Evolutionary conservation across 192 early-diverging fungal genomes (phyloP).

Genomic region (Rhizoclosmatium globosum): DNA sequence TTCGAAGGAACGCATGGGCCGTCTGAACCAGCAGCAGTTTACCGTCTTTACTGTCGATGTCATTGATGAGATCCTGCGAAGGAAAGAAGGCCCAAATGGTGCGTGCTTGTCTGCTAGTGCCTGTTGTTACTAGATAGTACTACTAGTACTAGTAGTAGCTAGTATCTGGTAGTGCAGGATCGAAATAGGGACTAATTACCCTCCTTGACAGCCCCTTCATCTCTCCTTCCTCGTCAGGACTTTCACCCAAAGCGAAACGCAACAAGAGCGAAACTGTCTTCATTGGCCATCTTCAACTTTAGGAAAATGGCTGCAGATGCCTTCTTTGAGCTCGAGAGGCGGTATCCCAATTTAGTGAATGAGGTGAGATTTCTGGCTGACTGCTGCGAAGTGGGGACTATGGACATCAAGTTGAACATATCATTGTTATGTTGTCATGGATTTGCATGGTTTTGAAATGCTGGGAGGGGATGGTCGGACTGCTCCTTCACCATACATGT

Average conservation of each 20-base stretch:
- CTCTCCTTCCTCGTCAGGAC: conserved; percentile 82
- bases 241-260: conserved; percentile 97
- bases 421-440: too few species aligned
- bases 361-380: conserved; percentile 29
- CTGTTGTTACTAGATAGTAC: not conserved
- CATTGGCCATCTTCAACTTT: conserved; percentile 84
- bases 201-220: conserved; percentile 58
- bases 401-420: not conserved
- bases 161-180: not conserved
- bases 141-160: not conserved
- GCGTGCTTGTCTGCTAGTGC: not conserved
- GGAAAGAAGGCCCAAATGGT: conserved; percentile 17
- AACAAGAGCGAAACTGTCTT: conserved; percentile 95
- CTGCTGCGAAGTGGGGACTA: not conserved
- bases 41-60: conserved; percentile 36
- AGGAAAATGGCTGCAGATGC: conserved; percentile 93
- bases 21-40: conserved; percentile 37
- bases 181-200: not conserved
- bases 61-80: conserved; percentile 35
- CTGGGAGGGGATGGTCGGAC: too few species aligned
- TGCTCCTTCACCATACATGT: too few species aligned
- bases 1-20: conserved; percentile 28
- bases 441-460: too few species aligned
- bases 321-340: conserved; percentile 64
- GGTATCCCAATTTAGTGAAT: conserved; percentile 60